These are phyloP conservation scores for Schizophyllum amplum DNA, from an alignment of 1,284 basidiomycete genomes.

Conservation along the genomic window DNA sequence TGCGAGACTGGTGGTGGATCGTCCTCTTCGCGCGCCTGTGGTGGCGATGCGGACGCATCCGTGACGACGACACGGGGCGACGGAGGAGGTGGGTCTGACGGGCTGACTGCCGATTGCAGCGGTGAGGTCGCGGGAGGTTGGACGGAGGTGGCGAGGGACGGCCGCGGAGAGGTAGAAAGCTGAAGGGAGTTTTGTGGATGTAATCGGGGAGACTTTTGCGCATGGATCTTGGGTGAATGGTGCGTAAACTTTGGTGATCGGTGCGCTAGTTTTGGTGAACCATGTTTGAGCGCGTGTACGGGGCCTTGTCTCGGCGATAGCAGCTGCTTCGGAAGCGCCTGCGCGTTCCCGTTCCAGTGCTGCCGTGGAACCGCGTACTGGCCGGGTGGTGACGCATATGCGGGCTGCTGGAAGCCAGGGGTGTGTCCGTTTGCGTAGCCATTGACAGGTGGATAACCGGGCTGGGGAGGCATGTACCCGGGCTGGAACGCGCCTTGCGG, in stretches of 20 bases:
- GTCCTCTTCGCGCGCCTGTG: not conserved
- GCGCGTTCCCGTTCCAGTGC: not conserved
- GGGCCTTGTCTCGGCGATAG: not conserved
- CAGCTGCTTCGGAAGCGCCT: not conserved
- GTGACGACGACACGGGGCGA: not conserved
- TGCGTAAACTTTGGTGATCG: not conserved
- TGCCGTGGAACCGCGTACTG: not conserved
- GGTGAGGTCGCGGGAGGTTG: not conserved
- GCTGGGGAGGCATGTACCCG: not conserved
- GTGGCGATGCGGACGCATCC: not conserved
- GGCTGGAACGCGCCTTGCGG: not conserved
- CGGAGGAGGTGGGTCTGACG: not conserved
- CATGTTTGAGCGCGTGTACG: not conserved
- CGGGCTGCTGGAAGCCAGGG: not conserved
- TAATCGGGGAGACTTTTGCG: not conserved
- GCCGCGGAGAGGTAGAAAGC: not conserved
- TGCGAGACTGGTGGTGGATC: not conserved
- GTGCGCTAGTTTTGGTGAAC: not conserved
- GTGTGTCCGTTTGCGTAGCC: not conserved
- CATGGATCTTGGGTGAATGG: not conserved
- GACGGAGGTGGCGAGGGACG: no score
- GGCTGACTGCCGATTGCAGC: not conserved
- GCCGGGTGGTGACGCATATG: not conserved
- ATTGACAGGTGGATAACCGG: not conserved
- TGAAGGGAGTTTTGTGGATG: not conserved